phyloP scores from a whole-genome alignment of 495 filamentous ascomycete genomes.

The Oidiodendron maius region DNA sequence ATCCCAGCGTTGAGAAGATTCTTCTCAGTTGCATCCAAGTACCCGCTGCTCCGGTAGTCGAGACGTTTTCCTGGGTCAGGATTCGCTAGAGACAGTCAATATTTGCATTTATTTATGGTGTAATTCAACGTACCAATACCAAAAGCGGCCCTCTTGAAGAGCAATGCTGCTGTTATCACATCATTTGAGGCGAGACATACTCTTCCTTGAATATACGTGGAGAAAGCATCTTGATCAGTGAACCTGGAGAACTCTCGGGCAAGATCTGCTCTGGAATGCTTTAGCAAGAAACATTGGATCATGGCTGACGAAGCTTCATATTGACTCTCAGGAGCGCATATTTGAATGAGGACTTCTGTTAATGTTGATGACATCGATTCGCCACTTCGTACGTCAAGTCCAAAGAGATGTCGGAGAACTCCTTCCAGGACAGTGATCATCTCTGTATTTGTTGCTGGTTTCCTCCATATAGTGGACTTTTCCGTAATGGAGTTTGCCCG shows the following conservation, averaged over 20 bases:
- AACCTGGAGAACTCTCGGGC: slow-evolving; percentile 73
- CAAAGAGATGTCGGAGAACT: slow-evolving; percentile 42
- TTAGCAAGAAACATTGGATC: slow-evolving; percentile 67
- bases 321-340: slow-evolving; percentile 37
- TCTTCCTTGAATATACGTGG: slow-evolving; percentile 81
- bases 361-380: slow-evolving; percentile 46
- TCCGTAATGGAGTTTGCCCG: slow-evolving; percentile 21
- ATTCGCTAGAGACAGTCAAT: slow-evolving; percentile 14
- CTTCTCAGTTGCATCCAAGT: slow-evolving; percentile 66
- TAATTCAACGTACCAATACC: slow-evolving; percentile 62
- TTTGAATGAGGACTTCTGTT: slow-evolving; percentile 41
- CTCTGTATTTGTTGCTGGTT: slow-evolving; percentile 31
- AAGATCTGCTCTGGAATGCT: slow-evolving; percentile 61
- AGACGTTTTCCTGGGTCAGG: slow-evolving; percentile 18
- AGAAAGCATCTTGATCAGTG: slow-evolving; percentile 59
- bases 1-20: slow-evolving; percentile 71
- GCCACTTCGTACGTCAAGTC: slow-evolving; percentile 31
- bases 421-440: slow-evolving; percentile 45
- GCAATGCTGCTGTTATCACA: slow-evolving; percentile 61
- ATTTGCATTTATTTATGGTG: background rate
- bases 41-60: slow-evolving; percentile 44
- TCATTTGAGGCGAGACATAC: slow-evolving; percentile 68
- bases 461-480: slow-evolving; percentile 21
- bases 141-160: slow-evolving; percentile 79
- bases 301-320: slow-evolving; percentile 40